These are phyloP conservation scores for Amanita phalloides DNA, from an alignment of 768 basidiomycete species.

Conservation along the genomic window DNA sequence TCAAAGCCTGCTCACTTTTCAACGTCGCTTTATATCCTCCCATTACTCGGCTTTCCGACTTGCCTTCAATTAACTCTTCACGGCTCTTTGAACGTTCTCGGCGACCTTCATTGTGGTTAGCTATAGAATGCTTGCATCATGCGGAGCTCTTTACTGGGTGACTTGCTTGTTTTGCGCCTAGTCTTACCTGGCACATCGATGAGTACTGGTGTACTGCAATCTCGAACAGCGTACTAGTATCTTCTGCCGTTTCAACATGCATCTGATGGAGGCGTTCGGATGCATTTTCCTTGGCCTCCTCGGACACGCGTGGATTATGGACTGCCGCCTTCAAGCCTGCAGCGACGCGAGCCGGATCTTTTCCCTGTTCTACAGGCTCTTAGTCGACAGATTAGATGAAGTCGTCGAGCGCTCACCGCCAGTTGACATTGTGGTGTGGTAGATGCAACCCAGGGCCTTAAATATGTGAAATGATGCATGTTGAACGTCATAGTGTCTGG, in stretches of 20 bases:
- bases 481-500: conserved; percentile 1
- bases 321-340: conserved; percentile 50
- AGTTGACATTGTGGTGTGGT: background rate
- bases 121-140: background rate
- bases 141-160: background rate
- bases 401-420: background rate
- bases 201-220: background rate
- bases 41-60: conserved; percentile 12
- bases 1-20: conserved; percentile 12
- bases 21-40: conserved; percentile 21
- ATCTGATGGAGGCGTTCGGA: conserved; percentile 30
- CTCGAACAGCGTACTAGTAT: background rate
- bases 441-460: background rate
- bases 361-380: conserved; percentile 1
- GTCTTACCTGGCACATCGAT: background rate
- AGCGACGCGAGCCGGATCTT: conserved; percentile 14
- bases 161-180: background rate
- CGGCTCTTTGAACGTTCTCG: background rate
- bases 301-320: conserved; percentile 46
- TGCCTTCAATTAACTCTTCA: background rate
- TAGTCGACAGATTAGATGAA: background rate
- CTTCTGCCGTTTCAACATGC: conserved; percentile 7
- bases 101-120: background rate
- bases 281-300: conserved; percentile 42
- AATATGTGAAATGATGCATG: background rate